Percentiles rank a stretch among this genome's conserved stretches.
Conservation (phyloP, 2,329 filamentous ascomycete species). For the Pseudogymnoascus sp. region DNA sequence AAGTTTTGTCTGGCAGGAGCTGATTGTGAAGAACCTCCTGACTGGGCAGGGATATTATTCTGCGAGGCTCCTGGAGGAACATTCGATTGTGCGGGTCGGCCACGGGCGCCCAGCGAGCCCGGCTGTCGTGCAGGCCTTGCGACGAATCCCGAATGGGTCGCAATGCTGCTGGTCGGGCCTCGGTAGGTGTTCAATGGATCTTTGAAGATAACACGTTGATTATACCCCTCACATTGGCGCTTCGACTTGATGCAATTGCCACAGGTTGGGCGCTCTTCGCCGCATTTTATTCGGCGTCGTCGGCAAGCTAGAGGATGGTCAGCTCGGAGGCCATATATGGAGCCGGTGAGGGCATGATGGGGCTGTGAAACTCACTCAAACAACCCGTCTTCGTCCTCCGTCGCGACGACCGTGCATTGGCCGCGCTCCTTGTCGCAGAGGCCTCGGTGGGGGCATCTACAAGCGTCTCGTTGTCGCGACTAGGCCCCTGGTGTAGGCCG, state of each 20-base stretch:
- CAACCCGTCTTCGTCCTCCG: slow-evolving; percentile 86
- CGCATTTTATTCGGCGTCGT: slow-evolving; percentile 92
- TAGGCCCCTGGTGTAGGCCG: neutral
- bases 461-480: neutral
- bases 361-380: slow-evolving; percentile 53
- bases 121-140: neutral
- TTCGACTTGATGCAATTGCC: slow-evolving; percentile 83
- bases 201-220: slow-evolving; percentile 73
- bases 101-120: neutral
- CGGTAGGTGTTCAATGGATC: slow-evolving; percentile 55
- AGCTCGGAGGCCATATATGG: neutral
- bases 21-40: neutral
- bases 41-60: neutral
- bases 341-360: neutral
- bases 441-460: neutral
- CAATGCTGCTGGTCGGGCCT: slow-evolving; percentile 27
- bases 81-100: neutral
- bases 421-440: slow-evolving; percentile 30
- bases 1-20: neutral
- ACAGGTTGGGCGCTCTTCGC: slow-evolving; percentile 76
- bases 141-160: neutral
- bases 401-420: slow-evolving; percentile 25
- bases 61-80: neutral
- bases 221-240: slow-evolving; percentile 75
- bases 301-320: slow-evolving; percentile 61